Conservation (phyloP, 148 eudicot species). For the Chenopodium quinoa region DNA sequence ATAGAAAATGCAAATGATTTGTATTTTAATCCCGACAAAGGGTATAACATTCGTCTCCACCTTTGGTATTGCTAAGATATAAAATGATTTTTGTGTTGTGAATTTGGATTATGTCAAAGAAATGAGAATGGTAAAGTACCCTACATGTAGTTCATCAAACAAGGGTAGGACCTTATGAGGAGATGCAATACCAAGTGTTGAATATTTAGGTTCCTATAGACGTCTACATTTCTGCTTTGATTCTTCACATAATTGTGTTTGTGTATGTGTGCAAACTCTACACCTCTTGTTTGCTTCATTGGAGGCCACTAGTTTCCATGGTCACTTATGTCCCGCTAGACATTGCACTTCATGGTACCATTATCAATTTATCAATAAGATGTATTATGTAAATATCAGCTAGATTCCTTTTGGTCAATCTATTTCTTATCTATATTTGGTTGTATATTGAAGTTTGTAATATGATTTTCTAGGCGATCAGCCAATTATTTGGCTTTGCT, state of each 20-base stretch:
- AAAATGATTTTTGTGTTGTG: not conserved
- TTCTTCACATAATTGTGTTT: not conserved
- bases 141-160: not conserved
- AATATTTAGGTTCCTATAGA: not conserved
- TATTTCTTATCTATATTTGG: not conserved
- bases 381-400: not conserved
- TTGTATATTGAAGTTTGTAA: not conserved
- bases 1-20: too few relatives aligned
- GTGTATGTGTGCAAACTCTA: not conserved
- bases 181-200: not conserved
- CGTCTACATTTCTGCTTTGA: not conserved
- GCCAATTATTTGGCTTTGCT: too few relatives aligned
- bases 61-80: not conserved
- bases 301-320: not conserved
- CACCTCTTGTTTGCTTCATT: conserved; percentile 6
- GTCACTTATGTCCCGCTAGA: not conserved
- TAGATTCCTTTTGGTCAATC: not conserved
- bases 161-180: not conserved
- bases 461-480: not conserved
- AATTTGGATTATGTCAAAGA: not conserved
- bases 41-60: not conserved
- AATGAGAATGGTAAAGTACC: not conserved
- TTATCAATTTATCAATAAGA: not conserved
- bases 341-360: not conserved
- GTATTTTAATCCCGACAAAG: too few relatives aligned